Conservation (phyloP, 192 early-diverging fungal genomes). For the Coemansia sp. region DNA sequence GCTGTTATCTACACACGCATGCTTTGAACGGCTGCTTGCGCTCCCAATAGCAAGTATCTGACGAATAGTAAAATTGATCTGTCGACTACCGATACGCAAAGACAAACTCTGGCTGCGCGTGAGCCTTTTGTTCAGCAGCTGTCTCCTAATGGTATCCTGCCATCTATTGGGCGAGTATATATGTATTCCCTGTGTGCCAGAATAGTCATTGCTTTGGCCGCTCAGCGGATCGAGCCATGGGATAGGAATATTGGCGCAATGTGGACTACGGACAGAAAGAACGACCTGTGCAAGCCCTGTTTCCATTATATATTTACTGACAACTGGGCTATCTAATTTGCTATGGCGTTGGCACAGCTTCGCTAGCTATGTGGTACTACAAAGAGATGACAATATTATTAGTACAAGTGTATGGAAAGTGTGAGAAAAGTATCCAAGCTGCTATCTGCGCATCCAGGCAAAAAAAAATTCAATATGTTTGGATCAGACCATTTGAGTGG, state of each 20-base stretch:
- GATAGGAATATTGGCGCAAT: not conserved
- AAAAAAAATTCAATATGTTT: not conserved
- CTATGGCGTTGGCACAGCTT: not conserved
- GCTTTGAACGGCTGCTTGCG: not conserved
- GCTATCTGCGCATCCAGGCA: not conserved
- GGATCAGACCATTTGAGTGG: no score
- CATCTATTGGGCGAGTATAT: not conserved
- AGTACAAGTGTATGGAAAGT: not conserved
- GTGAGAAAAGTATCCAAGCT: not conserved
- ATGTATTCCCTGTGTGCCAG: not conserved
- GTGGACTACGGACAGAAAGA: not conserved
- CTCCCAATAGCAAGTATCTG: not conserved
- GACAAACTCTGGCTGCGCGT: not conserved
- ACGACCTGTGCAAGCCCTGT: not conserved
- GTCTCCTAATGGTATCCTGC: conserved; percentile 12
- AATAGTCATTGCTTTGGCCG: not conserved
- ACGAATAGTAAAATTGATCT: conserved; percentile 3
- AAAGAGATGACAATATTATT: not conserved
- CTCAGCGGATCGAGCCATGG: not conserved
- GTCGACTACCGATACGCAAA: conserved; percentile 16
- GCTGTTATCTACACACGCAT: no score
- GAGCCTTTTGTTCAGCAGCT: conserved; percentile 3
- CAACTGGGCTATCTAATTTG: not conserved
- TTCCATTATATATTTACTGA: not conserved
- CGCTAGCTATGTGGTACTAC: not conserved